Percentiles rank a stretch among this genome's conserved stretches.
Evolutionary conservation across 164 flowering plant species (phyloP).

Genomic region (Vitis labrusca): DNA sequence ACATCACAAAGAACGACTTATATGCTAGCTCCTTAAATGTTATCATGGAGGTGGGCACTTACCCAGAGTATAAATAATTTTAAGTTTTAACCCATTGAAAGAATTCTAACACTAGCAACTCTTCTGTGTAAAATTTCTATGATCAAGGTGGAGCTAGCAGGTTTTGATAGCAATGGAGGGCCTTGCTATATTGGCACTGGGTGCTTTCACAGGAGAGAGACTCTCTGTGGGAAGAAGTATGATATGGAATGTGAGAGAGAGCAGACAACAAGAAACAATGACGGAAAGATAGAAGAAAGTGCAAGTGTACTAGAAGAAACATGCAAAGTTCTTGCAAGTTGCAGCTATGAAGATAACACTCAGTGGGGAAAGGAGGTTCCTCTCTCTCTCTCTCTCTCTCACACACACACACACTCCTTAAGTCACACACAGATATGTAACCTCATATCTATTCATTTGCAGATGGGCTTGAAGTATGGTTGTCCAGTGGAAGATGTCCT

Average conservation of each 20-base stretch:
- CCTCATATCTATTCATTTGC: constrained; percentile 2
- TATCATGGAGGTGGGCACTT: constrained; percentile 12
- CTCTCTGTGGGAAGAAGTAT: constrained; percentile 27
- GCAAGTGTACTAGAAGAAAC: constrained; percentile 20
- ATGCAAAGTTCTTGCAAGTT: constrained; percentile 29
- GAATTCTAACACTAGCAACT: neutral
- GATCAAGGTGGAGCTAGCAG: constrained; percentile 24
- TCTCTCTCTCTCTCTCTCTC: constrained; percentile 19
- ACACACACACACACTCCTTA: neutral
- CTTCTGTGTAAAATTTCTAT: neutral
- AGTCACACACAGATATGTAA: neutral
- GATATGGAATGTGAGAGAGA: constrained; percentile 14
- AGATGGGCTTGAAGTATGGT: constrained; percentile 41
- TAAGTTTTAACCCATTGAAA: too few relatives aligned
- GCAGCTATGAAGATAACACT: constrained; percentile 30
- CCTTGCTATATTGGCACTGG: constrained; percentile 37
- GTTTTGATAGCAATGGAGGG: constrained; percentile 34
- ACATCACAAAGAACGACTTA: constrained; percentile 15
- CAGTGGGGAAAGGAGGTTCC: constrained; percentile 46
- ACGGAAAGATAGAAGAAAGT: constrained; percentile 13
- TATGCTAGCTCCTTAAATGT: constrained; percentile 7
- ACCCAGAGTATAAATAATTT: too few relatives aligned
- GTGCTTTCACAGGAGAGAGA: constrained; percentile 41
- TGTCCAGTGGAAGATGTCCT: constrained; percentile 38
- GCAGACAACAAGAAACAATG: constrained; percentile 1